Conservation (phyloP, 2,329 filamentous ascomycete species). For the Pezizomycotina sp. region DNA sequence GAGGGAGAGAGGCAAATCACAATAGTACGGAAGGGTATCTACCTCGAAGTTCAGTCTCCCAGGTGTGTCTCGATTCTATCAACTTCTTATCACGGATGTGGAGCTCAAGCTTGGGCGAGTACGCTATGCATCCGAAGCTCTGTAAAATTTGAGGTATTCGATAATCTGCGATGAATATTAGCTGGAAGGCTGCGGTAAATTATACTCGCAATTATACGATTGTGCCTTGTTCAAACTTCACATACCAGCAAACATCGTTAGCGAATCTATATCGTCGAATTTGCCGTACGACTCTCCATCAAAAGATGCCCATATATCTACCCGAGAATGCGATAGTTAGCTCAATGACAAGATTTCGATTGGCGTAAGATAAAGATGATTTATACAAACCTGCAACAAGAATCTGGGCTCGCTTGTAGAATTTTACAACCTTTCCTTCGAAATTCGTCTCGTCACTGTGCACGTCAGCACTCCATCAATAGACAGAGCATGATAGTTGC, state of each 20-base stretch:
- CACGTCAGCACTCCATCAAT: background rate
- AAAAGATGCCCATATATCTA: constrained; percentile 88
- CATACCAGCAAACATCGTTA: constrained; percentile 82
- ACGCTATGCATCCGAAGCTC: constrained; percentile 63
- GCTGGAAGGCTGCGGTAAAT: background rate
- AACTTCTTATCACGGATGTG: constrained; percentile 48
- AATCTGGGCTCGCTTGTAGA: constrained; percentile 92
- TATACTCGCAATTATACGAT: background rate
- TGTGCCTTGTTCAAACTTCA: background rate
- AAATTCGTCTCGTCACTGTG: constrained; percentile 54
- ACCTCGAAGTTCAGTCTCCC: constrained; percentile 80
- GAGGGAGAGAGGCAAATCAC: too few species aligned
- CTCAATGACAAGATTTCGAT: background rate
- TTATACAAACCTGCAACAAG: constrained; percentile 46
- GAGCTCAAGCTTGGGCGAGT: constrained; percentile 61
- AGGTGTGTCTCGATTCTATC: constrained; percentile 54
- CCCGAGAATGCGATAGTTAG: background rate
- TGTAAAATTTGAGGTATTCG: constrained; percentile 87
- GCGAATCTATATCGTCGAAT: constrained; percentile 81
- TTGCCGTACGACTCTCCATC: constrained; percentile 60
- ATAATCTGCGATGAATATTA: constrained; percentile 45
- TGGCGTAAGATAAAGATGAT: background rate
- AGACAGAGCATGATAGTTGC: background rate
- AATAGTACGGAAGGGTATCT: too few species aligned
- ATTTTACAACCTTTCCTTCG: constrained; percentile 56